These are phyloP conservation scores for Lactarius psammicola DNA, from an alignment of 768 basidiomycete genomes.

Conservation along the genomic window DNA sequence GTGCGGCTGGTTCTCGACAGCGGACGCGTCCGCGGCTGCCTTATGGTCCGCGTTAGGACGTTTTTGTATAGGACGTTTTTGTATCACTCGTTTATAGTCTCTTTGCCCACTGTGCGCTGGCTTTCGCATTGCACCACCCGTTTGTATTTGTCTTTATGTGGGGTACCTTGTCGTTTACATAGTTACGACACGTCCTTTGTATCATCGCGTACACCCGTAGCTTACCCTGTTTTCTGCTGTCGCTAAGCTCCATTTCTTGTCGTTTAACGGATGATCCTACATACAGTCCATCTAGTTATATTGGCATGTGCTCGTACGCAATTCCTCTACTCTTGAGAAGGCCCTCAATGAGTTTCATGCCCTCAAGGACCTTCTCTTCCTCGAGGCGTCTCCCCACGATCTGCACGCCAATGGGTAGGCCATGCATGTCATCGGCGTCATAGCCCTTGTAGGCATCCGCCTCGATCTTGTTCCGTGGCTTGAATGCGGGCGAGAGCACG, in stretches of 20 bases:
- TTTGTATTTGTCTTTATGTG: neutral
- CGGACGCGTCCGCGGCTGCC: slow-evolving; percentile 5
- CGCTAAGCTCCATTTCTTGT: neutral
- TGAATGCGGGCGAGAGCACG: slow-evolving; percentile 37
- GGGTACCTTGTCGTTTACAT: neutral
- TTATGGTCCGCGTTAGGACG: neutral
- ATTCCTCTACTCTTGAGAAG: slow-evolving; percentile 14
- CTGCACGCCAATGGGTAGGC: slow-evolving; percentile 67
- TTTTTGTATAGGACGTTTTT: neutral
- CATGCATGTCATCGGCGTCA: slow-evolving; percentile 60
- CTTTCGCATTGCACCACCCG: neutral
- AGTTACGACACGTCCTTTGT: neutral
- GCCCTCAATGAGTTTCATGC: slow-evolving; percentile 58
- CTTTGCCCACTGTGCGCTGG: neutral
- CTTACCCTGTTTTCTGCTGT: neutral
- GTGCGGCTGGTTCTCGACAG: slow-evolving; percentile 11
- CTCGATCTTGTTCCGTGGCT: slow-evolving; percentile 45
- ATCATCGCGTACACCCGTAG: neutral
- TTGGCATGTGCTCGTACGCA: slow-evolving; percentile 4
- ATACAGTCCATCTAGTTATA: neutral
- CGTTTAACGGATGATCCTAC: neutral
- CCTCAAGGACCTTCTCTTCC: slow-evolving; percentile 72
- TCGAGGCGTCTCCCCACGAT: slow-evolving; percentile 59
- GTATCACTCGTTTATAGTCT: neutral
- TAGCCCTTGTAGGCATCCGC: slow-evolving; percentile 52